These are phyloP conservation scores for Boletus rubescentipes DNA, from an alignment of 768 basidiomycete species.

Conservation along the genomic window DNA sequence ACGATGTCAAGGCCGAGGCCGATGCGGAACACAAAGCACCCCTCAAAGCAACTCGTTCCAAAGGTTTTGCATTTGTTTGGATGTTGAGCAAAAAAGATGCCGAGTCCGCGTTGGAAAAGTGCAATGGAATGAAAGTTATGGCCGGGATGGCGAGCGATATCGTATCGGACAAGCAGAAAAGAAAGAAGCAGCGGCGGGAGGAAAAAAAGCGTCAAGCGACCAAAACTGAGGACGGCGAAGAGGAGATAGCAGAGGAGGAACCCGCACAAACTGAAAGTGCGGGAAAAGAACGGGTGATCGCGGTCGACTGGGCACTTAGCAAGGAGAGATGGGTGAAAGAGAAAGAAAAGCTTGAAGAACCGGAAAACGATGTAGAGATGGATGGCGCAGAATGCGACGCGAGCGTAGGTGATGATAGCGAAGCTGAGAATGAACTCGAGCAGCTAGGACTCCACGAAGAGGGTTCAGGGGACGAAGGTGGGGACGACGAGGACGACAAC, in stretches of 20 bases:
- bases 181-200: constrained; percentile 56
- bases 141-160: constrained; percentile 60
- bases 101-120: constrained; percentile 72
- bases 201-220: constrained; percentile 42
- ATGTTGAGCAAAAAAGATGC: constrained; percentile 85
- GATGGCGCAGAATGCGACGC: constrained; percentile 28
- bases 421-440: constrained; percentile 40
- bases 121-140: constrained; percentile 72
- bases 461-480: constrained; percentile 29
- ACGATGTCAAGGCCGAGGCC: constrained; percentile 28
- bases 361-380: constrained; percentile 36
- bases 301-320: constrained; percentile 96
- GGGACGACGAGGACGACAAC: constrained; percentile 20
- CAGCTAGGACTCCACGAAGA: constrained; percentile 46
- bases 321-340: constrained; percentile 91
- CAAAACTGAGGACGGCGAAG: constrained; percentile 36
- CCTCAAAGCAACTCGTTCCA: constrained; percentile 39
- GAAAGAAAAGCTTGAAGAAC: constrained; percentile 51
- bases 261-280: constrained; percentile 34
- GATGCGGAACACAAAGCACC: constrained; percentile 20
- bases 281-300: constrained; percentile 62
- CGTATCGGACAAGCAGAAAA: constrained; percentile 64
- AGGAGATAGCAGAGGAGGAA: constrained; percentile 37
- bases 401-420: constrained; percentile 23
- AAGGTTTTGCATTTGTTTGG: constrained; percentile 96